Evolutionary conservation across 345 rosid species (phyloP), one percentile per base, ranked within the genome.

Genomic region (Syzygium oleosum): DNA sequence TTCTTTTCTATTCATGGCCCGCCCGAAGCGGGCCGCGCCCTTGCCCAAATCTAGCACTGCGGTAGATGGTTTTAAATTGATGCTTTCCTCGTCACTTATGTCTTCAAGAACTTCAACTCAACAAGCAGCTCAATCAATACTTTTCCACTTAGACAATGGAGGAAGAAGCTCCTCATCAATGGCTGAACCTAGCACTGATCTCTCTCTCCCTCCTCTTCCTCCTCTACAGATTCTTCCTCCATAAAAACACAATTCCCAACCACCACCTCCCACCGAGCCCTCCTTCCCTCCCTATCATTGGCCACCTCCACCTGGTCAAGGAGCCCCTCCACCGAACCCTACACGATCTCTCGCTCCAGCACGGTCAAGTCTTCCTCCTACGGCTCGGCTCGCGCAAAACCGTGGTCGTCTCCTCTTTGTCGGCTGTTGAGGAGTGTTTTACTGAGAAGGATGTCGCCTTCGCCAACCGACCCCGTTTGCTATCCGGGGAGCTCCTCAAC

Each of bases 281-380:
- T 61, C 87, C 90, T 7, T 38, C 84, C n/a, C 87, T 85, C 17
- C 89, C 88, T 3, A 11, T 87, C 49, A 29, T 88, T 49, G 90
- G 91, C 59, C 91, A 90, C 52, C 85, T 88, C 73, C 90, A 88
- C 84, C 78, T 88, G 73, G 13, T 88, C 21, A 87, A 85, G 85
- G 25, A 84, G 43, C 92, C 89, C 9, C 15, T 90, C 34, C 88
- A 87, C 29, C 89, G 79, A 19, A 34, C 89, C 17, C 90, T 89
- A 4, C 65, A 86, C 51, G 34, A 55, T 16, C 86, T 90, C 52
- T 84, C 90, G 27, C n/a, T 55, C 84, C 29, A 85, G 68, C 53
- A 77, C 43, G 92, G 89, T 11, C 88, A 84, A 34, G 34, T 87
- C 52, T 27, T 90, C 52, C 55, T 63, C 43, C 87, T 89, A 59